These are phyloP conservation scores for Yamadazyma diospyri DNA, from an alignment of 1,139 yeast species.

Conservation along the genomic window DNA sequence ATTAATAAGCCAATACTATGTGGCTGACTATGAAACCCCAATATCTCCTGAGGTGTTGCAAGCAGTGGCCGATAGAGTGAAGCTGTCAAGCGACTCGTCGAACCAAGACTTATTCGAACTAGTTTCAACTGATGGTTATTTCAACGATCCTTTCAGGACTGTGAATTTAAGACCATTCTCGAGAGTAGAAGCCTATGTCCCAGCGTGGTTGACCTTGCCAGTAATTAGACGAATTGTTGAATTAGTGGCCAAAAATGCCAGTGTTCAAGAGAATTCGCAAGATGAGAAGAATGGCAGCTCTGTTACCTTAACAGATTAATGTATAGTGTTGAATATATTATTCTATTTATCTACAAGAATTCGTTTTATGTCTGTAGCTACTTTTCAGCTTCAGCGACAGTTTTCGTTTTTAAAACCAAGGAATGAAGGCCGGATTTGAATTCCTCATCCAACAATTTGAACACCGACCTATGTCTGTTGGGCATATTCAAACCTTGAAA, in stretches of 20 bases:
- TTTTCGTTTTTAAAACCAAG: conserved; percentile 79
- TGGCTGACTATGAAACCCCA: conserved; percentile 95
- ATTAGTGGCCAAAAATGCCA: conserved; percentile 79
- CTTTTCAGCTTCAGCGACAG: conserved; percentile 21
- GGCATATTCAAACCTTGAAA: conserved; percentile 72
- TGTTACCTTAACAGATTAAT: conserved; percentile 10
- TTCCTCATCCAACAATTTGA: conserved; percentile 68
- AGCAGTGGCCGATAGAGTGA: conserved; percentile 82
- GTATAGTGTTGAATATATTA: conserved; percentile 2
- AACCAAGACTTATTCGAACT: conserved; percentile 68
- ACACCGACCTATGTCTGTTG: conserved; percentile 74
- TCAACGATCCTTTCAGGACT: conserved; percentile 83
- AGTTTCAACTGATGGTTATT: conserved; percentile 75
- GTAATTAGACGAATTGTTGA: conserved; percentile 85
- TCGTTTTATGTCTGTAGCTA: too few relatives aligned
- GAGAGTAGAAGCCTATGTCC: conserved; percentile 93
- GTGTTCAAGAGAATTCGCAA: conserved; percentile 35
- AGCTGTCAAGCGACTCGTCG: conserved; percentile 50
- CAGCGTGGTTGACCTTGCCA: conserved; percentile 91
- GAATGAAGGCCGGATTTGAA: conserved; percentile 83
- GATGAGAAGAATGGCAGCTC: conserved; percentile 12
- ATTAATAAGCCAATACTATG: conserved; percentile 81
- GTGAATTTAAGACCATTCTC: conserved; percentile 83
- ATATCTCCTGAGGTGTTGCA: conserved; percentile 80
- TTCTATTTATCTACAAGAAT: not conserved